Evolutionary conservation across 2,329 filamentous ascomycete genomes (phyloP), one percentile per base, ranked within the genome.

Genomic region (Colletotrichum orchidophilum): DNA sequence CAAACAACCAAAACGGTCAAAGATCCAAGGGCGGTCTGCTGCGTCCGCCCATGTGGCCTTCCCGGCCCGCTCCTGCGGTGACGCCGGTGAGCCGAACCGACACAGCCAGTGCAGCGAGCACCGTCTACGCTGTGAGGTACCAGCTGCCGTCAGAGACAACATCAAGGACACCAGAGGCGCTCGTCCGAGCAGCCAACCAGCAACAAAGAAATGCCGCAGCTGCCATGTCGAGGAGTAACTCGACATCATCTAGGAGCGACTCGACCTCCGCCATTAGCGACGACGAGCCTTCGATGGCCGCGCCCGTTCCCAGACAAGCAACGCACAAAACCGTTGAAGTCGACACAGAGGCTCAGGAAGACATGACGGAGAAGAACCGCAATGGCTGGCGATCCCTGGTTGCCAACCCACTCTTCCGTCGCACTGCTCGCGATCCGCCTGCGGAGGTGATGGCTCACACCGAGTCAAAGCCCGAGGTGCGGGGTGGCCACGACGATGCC

Each of bases 21-120:
- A 76, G 78, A 62, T 75, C 76, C 2, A 74, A 79, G 70, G 77
- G 78, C 7, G 77, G 76, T 33, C 82, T 86, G 64, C 71, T 87
- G 13, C 86, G 86, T 42, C 87, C 87, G 13, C 85, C 85, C 0
- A 75, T 87, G 12, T 87, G 87, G 90, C 84, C 89, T 69, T 78
- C 87, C 73, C 81, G 88, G n/a, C 88, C 89, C 50, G 80, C 85
- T 6, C 84, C 87, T 42, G 85, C 85, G 35, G 83, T 84, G 2
- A 91, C 89, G 0, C 89, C 89, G 0, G 78, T 90, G 53, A 91
- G 89, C 75, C 84, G 89, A 73, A 88, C 89, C 21, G 89, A 92
- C 71, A 91, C 90, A 1, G 85, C 88, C 21, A 91, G 89, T 75
- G 89, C 88, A 1, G 89, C 88, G 54, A 91, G 89, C 77, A 92